Percentiles rank a stretch among this genome's conserved stretches.
Evolutionary conservation across 2,329 filamentous ascomycete species (phyloP).

Genomic region (Penicillium sp.): DNA sequence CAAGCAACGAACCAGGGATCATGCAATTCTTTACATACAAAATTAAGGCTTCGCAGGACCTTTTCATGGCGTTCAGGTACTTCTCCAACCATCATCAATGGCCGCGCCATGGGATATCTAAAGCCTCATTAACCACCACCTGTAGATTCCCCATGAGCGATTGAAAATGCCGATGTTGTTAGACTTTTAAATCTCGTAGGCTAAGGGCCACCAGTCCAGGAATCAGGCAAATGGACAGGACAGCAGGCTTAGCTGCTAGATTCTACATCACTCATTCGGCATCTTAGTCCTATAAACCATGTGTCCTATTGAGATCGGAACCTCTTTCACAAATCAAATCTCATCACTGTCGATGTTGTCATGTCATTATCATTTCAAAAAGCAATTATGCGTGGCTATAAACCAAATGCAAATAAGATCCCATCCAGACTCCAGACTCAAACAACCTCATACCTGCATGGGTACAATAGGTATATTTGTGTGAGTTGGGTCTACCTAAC

Average conservation of each 20-base stretch:
- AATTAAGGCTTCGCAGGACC: too few species aligned
- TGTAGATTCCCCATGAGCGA: too few species aligned
- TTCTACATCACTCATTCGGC: not conserved
- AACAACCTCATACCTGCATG: not conserved
- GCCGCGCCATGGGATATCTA: too few species aligned
- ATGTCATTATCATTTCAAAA: conserved; percentile 1
- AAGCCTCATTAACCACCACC: too few species aligned
- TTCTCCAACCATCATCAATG: too few species aligned
- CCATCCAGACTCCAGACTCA: not conserved
- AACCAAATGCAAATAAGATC: not conserved
- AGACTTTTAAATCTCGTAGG: too few species aligned
- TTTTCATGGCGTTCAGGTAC: too few species aligned
- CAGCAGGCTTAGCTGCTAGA: not conserved
- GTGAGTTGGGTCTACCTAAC: not conserved
- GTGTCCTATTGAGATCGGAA: not conserved
- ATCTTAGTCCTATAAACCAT: too few species aligned
- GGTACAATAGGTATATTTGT: not conserved
- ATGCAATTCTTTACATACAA: too few species aligned
- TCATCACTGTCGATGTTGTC: not conserved
- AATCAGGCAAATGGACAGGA: not conserved
- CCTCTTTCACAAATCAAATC: not conserved
- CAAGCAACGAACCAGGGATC: too few species aligned
- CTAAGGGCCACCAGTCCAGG: too few species aligned
- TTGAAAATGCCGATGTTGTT: too few species aligned
- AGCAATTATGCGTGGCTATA: not conserved